phyloP scores from a whole-genome alignment of 768 basidiomycete genomes.

The Gymnopilus dilepis region DNA sequence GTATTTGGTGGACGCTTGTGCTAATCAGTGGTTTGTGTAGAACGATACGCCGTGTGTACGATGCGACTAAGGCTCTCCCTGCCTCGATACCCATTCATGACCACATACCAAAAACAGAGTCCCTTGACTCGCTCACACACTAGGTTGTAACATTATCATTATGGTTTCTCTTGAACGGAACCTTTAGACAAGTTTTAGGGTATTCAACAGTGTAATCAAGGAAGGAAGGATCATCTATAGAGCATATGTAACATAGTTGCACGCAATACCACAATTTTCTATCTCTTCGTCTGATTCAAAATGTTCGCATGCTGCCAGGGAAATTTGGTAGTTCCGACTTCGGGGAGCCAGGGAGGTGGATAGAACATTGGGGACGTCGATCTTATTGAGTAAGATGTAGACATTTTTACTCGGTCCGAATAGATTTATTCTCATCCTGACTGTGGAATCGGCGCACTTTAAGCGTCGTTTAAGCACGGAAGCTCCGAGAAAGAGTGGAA shows the following conservation, averaged over 20 bases:
- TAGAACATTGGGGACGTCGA: neutral
- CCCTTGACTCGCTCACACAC: constrained; percentile 14
- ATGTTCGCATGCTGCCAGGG: no score
- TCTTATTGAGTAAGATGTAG: neutral
- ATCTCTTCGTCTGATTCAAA: constrained; percentile 4
- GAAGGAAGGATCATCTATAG: constrained; percentile 23
- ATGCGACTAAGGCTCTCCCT: constrained; percentile 47
- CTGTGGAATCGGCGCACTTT: neutral
- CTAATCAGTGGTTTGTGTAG: constrained; percentile 32
- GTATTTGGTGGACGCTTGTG: neutral
- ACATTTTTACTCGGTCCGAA: neutral
- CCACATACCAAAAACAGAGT: constrained; percentile 2
- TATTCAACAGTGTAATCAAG: constrained; percentile 21
- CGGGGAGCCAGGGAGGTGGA: neutral
- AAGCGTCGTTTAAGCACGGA: neutral
- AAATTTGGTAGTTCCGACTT: no score
- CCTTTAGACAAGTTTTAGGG: constrained; percentile 21
- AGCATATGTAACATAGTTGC: constrained; percentile 23
- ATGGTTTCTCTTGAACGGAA: constrained; percentile 18
- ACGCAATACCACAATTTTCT: constrained; percentile 12
- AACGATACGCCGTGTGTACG: constrained; percentile 50
- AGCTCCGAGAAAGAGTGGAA: neutral
- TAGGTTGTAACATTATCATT: constrained; percentile 27
- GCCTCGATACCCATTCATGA: constrained; percentile 1
- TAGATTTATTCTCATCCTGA: neutral